These are phyloP conservation scores for Picea abies DNA, from an alignment of 83 land plant species.

Conservation along the genomic window DNA sequence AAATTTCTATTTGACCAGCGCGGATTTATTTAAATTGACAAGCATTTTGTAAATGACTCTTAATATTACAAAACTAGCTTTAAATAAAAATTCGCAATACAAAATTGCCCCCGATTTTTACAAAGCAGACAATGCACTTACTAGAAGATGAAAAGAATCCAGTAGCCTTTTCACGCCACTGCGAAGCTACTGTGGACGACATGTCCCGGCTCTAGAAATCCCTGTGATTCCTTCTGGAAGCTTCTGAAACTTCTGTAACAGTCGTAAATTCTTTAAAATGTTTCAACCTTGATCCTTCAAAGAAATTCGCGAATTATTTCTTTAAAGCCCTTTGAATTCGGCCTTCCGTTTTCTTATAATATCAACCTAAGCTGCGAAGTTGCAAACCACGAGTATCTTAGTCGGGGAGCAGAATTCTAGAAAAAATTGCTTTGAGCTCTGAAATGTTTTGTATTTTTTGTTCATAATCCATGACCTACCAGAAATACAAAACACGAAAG, in stretches of 20 bases:
- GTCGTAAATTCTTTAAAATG: not conserved
- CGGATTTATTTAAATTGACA: too few species aligned
- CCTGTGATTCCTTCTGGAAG: not conserved
- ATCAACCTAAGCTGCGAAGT: not conserved
- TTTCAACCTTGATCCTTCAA: not conserved
- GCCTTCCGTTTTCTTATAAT: not conserved
- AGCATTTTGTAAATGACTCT: too few species aligned
- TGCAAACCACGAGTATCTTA: constrained; percentile 10
- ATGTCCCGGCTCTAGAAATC: not conserved
- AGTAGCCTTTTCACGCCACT: constrained; percentile 75
- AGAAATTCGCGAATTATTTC: not conserved
- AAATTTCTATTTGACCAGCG: too few species aligned
- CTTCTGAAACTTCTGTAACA: not conserved
- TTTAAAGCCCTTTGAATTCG: not conserved
- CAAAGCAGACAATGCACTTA: constrained; percentile 22
- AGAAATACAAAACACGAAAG: not conserved
- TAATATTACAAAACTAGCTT: too few species aligned
- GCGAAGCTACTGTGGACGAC: constrained; percentile 31
- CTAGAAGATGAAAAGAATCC: constrained; percentile 75
- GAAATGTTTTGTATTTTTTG: not conserved
- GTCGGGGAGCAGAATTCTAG: not conserved
- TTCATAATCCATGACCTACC: not conserved
- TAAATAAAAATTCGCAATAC: too few species aligned
- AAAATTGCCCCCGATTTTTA: not conserved
- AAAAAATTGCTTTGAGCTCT: too few species aligned